Percentiles rank a stretch among this genome's conserved stretches.
phyloP scores from a whole-genome alignment of 805 yeast species.

The Tetrapisispora pingtungensis region DNA sequence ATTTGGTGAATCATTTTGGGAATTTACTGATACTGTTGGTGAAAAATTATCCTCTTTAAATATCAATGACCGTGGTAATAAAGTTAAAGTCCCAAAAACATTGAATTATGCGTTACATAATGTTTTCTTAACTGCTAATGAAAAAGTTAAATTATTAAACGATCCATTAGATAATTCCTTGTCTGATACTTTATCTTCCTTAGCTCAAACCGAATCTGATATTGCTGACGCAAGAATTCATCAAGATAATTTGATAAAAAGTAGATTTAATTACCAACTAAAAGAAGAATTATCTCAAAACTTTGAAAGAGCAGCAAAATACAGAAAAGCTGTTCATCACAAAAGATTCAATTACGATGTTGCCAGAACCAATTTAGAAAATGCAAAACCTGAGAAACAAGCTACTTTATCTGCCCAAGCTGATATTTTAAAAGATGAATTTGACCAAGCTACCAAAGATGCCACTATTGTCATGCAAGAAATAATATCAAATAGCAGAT shows the following conservation, averaged over 20 bases:
- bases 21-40: constrained; percentile 54
- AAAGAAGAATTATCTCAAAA: constrained; percentile 50
- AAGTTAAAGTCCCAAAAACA: constrained; percentile 48
- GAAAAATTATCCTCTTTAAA: constrained; percentile 29
- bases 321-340: constrained; percentile 65
- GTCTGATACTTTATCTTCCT: constrained; percentile 51
- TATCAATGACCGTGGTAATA: neutral
- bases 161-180: constrained; percentile 30
- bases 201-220: constrained; percentile 59
- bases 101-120: constrained; percentile 69
- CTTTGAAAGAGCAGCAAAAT: constrained; percentile 52
- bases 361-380: constrained; percentile 49
- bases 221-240: constrained; percentile 74
- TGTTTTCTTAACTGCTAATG: constrained; percentile 43
- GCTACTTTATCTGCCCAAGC: constrained; percentile 64
- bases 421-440: constrained; percentile 80
- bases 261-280: constrained; percentile 60
- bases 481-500: constrained; percentile 60
- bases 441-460: constrained; percentile 82
- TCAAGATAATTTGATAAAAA: constrained; percentile 63
- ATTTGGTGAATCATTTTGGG: constrained; percentile 56
- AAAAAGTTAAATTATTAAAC: constrained; percentile 20
- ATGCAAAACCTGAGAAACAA: constrained; percentile 50
- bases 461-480: constrained; percentile 76
- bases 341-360: constrained; percentile 73